Base-by-base conservation (phyloP, 768 basidiomycete species). In the Suillus discolor region DNA sequence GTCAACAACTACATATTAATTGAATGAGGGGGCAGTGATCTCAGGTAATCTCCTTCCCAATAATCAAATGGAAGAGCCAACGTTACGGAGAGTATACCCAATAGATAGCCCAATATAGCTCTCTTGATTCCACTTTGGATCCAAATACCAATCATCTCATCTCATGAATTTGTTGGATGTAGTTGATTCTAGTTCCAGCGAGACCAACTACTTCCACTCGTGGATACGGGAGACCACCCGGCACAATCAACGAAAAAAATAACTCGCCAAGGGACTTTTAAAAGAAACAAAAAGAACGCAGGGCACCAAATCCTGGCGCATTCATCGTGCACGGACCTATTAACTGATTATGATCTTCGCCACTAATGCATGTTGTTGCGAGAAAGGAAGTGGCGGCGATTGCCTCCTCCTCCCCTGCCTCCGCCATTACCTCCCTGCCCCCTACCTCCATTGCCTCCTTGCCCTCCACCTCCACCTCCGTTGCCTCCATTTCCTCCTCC, bases 371-470 rank as follows among this genome's bases (percentile, higher is more conserved):
- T 67, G 69, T 66, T 57, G 31, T 47, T 51, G 62, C 68, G 62
- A 31, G 65, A 62, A 66, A 71, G 61, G 70, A 72, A 73, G 64
- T 42, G 53, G 60, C 77, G 77, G 62, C 67, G 70, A 54, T 44
- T 55, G n/a, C 36, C 42, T 18, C 65, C 51, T n/a, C 51, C 39
- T 20, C 28, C 53, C 16, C 34, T 34, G 12, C 66, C 64, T 71
- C 66, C 65, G 53, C 70, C 67, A 49, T 69, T 55, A 36, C 61
- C 55, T 47, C 53, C 57, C 47, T 62, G 45, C 36, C 57, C 49
- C 13, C 39, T 62, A 45, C 62, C 36, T 36, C 65, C 62, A 41
- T 53, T 61, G 11, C 59, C 49, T 9, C 42, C 61, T 31, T n/a
- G 51, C 28, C 45, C 28, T 11, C 44, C 62, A 12, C 47, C 28